phyloP scores from a whole-genome alignment of 2,329 filamentous ascomycete genomes.

The Fonsecaea erecta region DNA sequence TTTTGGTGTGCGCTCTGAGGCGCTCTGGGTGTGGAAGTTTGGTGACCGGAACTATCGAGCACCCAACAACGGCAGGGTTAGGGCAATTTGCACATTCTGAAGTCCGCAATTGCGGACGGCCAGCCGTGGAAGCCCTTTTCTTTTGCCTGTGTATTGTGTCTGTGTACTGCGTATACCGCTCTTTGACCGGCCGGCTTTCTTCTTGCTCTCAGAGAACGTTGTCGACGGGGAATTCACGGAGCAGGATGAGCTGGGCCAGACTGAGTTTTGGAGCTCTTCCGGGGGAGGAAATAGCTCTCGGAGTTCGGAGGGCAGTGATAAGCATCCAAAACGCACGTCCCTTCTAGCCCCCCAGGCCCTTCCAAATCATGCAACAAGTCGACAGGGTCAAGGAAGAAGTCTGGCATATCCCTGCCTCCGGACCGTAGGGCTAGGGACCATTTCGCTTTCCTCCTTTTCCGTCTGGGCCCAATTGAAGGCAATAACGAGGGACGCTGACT shows the following conservation, averaged over 20 bases:
- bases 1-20: neutral
- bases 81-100: neutral
- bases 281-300: neutral
- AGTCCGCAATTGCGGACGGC: neutral
- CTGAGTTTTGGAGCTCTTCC: neutral
- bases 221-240: neutral
- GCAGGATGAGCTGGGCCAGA: neutral
- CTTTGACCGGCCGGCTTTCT: neutral
- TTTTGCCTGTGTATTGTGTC: too few species aligned
- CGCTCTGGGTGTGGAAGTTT: constrained; percentile 1
- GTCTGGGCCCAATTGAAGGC: neutral
- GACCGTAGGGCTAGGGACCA: neutral
- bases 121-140: neutral
- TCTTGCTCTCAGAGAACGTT: neutral
- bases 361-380: neutral
- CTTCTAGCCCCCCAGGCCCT: neutral
- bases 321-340: neutral
- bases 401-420: neutral
- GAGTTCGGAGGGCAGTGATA: constrained; percentile 10
- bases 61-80: neutral
- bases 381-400: neutral
- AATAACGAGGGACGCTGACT: neutral
- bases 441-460: neutral
- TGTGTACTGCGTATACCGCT: neutral
- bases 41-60: neutral